Base-by-base conservation (phyloP, 108 stramenopile genomes). In the Nitzschia sp. region DNA sequence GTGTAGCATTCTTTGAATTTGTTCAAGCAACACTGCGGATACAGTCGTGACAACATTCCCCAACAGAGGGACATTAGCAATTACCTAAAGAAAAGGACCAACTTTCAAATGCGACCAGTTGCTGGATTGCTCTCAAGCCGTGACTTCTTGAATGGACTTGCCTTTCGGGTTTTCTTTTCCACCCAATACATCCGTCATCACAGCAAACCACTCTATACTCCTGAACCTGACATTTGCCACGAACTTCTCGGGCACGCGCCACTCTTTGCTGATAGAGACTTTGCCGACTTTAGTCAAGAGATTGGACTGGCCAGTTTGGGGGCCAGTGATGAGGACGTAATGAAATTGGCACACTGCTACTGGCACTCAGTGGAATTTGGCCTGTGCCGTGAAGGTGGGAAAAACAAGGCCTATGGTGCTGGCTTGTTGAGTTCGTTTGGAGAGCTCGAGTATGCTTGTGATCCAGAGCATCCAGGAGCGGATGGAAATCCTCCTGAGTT, bases 281-380 rank as follows among this genome's bases (percentile, higher is more conserved):
- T 98, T 86, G 91, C 93, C 44, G 95, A 96, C 69, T 97, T 98
- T 70, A 83, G 80, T 15, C 96, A 98, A 76, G 95, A 97, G 70
- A 96, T 97, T 61, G 98, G 98, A 53, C 67, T 98, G 43, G 98
- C 98, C 11, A 89, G 87, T 29, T 71, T 98, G 15, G 98, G 98
- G 10, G 98, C 98, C 6, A 79, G 76, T 19, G 98, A 98, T 50
- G 96, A 95, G 52, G 98, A 97, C 51, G 75, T 98, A 0, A 58
- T 88, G 37, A 91, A 89, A 57, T 75, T 96, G 5, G 95, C 95
- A 10, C 76, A 73, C 29, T 81, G 80, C 72, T 98, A 98, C 74
- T 98, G 97, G 97, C 83, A 91, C 80, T 93, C 91, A 8, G 95
- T 98, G 6, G 98, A 98, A 69, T 98, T 98, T 69, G 98, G 98